Conservation (phyloP, 2,329 filamentous ascomycete species). For the Aspergillus fumigatus region DNA sequence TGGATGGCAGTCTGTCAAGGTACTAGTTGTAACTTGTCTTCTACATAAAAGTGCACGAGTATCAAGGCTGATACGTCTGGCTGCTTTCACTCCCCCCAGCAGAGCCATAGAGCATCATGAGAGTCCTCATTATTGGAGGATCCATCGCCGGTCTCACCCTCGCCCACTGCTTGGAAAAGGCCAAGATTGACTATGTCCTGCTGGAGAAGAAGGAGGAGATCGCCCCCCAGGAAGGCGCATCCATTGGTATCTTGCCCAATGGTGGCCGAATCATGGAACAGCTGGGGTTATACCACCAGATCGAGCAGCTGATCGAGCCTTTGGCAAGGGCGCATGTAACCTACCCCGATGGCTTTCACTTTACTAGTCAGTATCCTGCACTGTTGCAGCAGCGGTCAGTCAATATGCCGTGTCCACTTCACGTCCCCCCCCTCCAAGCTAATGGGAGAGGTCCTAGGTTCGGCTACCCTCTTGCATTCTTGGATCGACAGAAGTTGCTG, state of each 20-base stretch:
- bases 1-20: too few species aligned
- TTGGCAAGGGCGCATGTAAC: constrained; percentile 5
- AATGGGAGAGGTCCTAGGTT: constrained; percentile 8
- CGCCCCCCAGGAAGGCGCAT: constrained; percentile 13
- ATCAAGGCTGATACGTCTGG: too few species aligned
- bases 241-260: constrained; percentile 17
- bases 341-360: constrained; percentile 11
- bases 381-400: constrained; percentile 8
- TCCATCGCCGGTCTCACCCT: constrained; percentile 28
- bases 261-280: constrained; percentile 16
- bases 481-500: constrained; percentile 18
- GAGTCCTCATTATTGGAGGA: constrained; percentile 44
- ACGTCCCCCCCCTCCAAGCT: background rate
- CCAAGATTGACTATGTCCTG: constrained; percentile 46
- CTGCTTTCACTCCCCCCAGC: too few species aligned
- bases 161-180: constrained; percentile 43
- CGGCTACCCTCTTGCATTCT: constrained; percentile 14
- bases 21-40: too few species aligned
- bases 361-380: constrained; percentile 5
- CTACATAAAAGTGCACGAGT: too few species aligned
- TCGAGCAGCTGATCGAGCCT: constrained; percentile 14
- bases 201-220: constrained; percentile 24
- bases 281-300: constrained; percentile 8
- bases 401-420: background rate
- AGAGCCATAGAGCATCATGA: background rate